Conservation (phyloP, 2,329 filamentous ascomycete genomes). For the Neonectria faginata region DNA sequence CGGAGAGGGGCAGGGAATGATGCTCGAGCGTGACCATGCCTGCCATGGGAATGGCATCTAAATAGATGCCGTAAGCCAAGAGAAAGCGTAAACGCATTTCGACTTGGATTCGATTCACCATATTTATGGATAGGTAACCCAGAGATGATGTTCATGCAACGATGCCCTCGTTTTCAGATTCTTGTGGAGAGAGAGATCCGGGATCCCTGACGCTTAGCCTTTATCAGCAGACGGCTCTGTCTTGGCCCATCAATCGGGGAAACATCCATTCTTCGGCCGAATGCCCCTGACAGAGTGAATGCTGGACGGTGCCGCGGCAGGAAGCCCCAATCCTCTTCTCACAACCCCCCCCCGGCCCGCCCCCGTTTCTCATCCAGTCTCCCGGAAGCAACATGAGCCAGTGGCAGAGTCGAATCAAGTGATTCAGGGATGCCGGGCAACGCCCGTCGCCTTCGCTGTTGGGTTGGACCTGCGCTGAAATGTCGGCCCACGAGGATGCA, state of each 20-base stretch:
- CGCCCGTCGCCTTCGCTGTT: slow-evolving; percentile 5
- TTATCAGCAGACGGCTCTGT: neutral
- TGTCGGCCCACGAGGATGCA: slow-evolving; percentile 17
- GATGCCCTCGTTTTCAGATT: neutral
- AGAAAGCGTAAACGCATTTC: neutral
- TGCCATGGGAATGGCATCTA: too few species aligned
- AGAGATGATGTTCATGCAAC: neutral
- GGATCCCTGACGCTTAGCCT: neutral
- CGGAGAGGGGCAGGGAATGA: slow-evolving; percentile 12
- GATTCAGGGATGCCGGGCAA: neutral
- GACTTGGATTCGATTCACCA: neutral
- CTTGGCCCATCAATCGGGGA: neutral
- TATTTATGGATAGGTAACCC: neutral
- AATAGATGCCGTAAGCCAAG: neutral
- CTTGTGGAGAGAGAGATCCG: neutral
- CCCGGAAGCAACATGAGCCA: neutral
- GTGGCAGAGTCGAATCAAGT: slow-evolving; percentile 4
- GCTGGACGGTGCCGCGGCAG: neutral
- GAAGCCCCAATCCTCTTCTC: neutral
- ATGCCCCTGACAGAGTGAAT: neutral
- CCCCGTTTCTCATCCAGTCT: neutral
- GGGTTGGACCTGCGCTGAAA: neutral
- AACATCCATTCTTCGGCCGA: neutral
- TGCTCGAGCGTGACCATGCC: neutral
- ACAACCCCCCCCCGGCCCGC: neutral